phyloP scores from a whole-genome alignment of 768 basidiomycete genomes.

The Auriscalpium orientale region DNA sequence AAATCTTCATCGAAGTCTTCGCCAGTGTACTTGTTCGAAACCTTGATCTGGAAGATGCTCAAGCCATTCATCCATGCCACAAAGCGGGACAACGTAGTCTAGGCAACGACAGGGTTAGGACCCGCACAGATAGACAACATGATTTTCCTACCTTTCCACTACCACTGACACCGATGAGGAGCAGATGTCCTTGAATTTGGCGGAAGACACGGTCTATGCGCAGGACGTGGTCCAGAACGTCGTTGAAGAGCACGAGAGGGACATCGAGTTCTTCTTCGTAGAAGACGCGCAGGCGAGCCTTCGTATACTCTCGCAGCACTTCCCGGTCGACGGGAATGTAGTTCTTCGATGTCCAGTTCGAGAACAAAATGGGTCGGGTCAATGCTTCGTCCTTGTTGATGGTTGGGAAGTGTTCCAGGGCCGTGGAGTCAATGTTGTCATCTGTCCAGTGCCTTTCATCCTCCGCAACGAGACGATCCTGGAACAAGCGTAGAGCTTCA shows the following conservation, averaged over 20 bases:
- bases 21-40: constrained; percentile 97
- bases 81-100: constrained; percentile 97
- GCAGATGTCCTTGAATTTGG: constrained; percentile 92
- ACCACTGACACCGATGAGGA: constrained; percentile 96
- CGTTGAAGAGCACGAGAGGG: constrained; percentile 95
- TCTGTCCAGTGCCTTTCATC: constrained; percentile 95
- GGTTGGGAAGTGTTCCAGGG: constrained; percentile 88
- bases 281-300: constrained; percentile 94
- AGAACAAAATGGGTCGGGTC: constrained; percentile 86
- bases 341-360: constrained; percentile 97
- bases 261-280: constrained; percentile 99
- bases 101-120: not conserved
- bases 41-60: constrained; percentile 99
- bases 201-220: constrained; percentile 99
- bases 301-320: constrained; percentile 88
- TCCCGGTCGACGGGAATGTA: constrained; percentile 96
- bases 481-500: constrained; percentile 94
- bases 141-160: constrained; percentile 78
- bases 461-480: constrained; percentile 91
- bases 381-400: constrained; percentile 85
- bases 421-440: constrained; percentile 77
- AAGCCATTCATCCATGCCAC: constrained; percentile 99
- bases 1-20: constrained; percentile 99
- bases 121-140: constrained; percentile 9
- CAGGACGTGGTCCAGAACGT: constrained; percentile 95